phyloP scores from a whole-genome alignment of 495 filamentous ascomycete genomes.

The Lophiostoma macrostomum region DNA sequence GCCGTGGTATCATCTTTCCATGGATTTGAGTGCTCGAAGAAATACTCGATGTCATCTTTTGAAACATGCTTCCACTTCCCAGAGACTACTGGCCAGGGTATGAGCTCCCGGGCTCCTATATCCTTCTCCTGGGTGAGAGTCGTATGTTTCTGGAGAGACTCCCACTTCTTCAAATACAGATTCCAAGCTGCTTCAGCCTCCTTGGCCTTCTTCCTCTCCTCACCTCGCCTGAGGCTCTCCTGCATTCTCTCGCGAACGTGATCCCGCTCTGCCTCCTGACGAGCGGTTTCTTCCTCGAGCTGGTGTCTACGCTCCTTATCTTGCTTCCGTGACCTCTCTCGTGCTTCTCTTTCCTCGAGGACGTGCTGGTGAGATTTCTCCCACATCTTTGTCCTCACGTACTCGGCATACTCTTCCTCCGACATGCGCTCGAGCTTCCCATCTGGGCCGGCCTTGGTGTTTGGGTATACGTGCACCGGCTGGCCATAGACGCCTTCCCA shows the following conservation, averaged over 20 bases:
- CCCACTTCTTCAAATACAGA: conserved; percentile 63
- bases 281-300: conserved; percentile 25
- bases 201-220: conserved; percentile 48
- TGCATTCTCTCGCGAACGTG: conserved; percentile 41
- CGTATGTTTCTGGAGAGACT: conserved; percentile 47
- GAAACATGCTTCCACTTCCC: conserved; percentile 60
- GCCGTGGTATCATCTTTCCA: conserved; percentile 34
- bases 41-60: conserved; percentile 59
- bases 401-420: conserved; percentile 84
- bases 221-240: conserved; percentile 51
- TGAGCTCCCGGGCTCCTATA: conserved; percentile 27
- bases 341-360: conserved; percentile 60
- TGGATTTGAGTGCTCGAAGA: conserved; percentile 55
- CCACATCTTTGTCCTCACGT: conserved; percentile 88
- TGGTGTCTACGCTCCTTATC: conserved; percentile 45
- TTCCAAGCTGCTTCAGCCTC: conserved; percentile 59
- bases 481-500: conserved; percentile 96
- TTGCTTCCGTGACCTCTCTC: conserved; percentile 48
- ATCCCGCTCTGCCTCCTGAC: conserved; percentile 38
- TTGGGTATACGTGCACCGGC: conserved; percentile 70
- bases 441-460: conserved; percentile 40
- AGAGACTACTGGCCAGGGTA: conserved; percentile 77
- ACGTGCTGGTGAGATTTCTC: conserved; percentile 73
- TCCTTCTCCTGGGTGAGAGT: conserved; percentile 8
- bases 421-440: conserved; percentile 79